These are phyloP conservation scores for Geranomyces michiganensis DNA, from an alignment of 192 early-diverging fungal species.

Conservation along the genomic window DNA sequence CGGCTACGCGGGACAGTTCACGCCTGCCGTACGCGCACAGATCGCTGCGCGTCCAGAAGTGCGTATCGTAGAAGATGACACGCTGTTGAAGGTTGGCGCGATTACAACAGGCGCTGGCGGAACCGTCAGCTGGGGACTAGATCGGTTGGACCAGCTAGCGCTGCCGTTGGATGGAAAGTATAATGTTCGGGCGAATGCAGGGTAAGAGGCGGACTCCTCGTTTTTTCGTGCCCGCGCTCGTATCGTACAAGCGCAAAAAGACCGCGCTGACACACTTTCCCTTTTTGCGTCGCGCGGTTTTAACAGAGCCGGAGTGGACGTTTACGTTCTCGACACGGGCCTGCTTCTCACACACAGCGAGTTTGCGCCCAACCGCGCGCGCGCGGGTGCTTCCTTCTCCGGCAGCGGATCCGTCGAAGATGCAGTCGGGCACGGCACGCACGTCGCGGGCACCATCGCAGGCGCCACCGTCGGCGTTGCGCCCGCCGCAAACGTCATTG, in stretches of 20 bases:
- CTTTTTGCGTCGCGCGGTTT: background rate
- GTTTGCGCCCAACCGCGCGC: conserved; percentile 82
- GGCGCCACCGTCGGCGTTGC: conserved; percentile 68
- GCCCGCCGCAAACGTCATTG: conserved; percentile 67
- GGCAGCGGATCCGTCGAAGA: conserved; percentile 36
- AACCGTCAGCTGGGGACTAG: conserved; percentile 33
- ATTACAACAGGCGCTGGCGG: background rate
- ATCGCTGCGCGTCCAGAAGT: conserved; percentile 11
- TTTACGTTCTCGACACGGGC: conserved; percentile 96
- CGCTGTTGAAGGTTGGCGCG: background rate
- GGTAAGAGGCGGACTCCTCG: background rate
- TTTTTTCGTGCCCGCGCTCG: background rate
- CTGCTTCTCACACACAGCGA: conserved; percentile 79
- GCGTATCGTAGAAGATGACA: conserved; percentile 7
- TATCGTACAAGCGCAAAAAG: too few relatives aligned
- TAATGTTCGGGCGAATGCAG: background rate
- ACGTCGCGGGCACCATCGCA: conserved; percentile 58
- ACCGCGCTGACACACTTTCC: too few relatives aligned
- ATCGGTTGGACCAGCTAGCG: conserved; percentile 32
- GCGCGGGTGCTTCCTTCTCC: conserved; percentile 49
- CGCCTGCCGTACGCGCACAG: background rate
- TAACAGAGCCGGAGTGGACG: conserved; percentile 73
- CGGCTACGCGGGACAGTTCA: conserved; percentile 22
- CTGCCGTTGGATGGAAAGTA: conserved; percentile 30
- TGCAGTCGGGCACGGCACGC: conserved; percentile 57